Conservation (phyloP, 1,284 basidiomycete species). For the Irpex sp. region DNA sequence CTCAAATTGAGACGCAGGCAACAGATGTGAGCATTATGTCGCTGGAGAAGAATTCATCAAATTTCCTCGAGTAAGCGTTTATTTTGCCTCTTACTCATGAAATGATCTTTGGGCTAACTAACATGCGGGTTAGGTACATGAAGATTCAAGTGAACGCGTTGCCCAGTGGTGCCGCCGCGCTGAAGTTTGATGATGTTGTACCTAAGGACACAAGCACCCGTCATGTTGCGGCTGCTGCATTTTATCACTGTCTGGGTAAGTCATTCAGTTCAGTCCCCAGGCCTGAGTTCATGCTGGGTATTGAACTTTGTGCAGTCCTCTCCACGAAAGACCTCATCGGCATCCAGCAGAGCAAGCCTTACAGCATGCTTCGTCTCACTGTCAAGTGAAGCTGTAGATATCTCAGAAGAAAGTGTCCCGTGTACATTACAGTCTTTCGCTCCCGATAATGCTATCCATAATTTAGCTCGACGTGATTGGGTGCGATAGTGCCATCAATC, state of each 20-base stretch:
- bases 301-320: constrained; percentile 42
- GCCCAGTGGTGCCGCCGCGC: constrained; percentile 37
- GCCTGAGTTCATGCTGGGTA: background rate
- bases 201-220: constrained; percentile 62
- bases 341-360: constrained; percentile 50
- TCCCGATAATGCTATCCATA: background rate
- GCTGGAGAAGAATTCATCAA: constrained; percentile 70
- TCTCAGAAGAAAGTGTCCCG: background rate
- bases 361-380: constrained; percentile 44
- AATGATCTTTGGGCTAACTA: background rate
- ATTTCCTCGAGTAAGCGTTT: constrained; percentile 69
- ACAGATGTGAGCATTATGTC: constrained; percentile 52
- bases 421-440: background rate
- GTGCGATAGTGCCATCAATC: background rate
- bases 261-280: constrained; percentile 9
- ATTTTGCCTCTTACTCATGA: background rate
- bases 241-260: constrained; percentile 79
- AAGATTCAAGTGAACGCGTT: constrained; percentile 70
- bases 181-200: constrained; percentile 64
- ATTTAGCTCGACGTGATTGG: background rate
- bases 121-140: constrained; percentile 50
- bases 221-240: constrained; percentile 72
- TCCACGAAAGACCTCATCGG: constrained; percentile 60
- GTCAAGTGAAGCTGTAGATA: constrained; percentile 23
- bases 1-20: constrained; percentile 42